A percentile compares a stretch with the other conserved stretches of the same genome.
Conservation (phyloP, 257 asterid species). For the Eucommia ulmoides region DNA sequence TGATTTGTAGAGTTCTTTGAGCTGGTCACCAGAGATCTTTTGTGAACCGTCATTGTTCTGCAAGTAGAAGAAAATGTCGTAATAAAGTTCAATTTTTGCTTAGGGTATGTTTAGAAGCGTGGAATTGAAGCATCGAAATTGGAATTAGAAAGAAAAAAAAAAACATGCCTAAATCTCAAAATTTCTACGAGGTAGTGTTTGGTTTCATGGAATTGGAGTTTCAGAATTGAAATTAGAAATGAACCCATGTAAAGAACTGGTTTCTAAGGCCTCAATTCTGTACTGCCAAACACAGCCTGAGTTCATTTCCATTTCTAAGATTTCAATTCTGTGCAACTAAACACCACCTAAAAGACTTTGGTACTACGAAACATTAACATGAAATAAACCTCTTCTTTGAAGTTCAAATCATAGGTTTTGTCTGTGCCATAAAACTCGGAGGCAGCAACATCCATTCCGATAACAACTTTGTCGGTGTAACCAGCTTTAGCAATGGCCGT, state of each 20-base stretch:
- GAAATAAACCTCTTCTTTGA: constrained; percentile 75
- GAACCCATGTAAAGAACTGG: neutral
- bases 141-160: too few relatives aligned
- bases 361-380: neutral
- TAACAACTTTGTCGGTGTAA: constrained; percentile 81
- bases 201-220: neutral
- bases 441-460: constrained; percentile 99
- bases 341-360: too few relatives aligned
- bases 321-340: too few relatives aligned
- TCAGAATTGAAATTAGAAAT: neutral
- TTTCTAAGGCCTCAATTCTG: neutral
- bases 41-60: constrained; percentile 76
- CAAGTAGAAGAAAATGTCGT: constrained; percentile 8
- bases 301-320: too few relatives aligned
- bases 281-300: neutral
- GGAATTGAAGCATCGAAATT: too few relatives aligned
- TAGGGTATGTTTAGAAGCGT: too few relatives aligned
- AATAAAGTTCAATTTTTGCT: too few relatives aligned
- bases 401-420: constrained; percentile 82
- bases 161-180: too few relatives aligned
- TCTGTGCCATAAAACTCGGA: constrained; percentile 83
- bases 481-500: constrained; percentile 97
- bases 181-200: neutral
- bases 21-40: constrained; percentile 84
- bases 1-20: constrained; percentile 86